phyloP scores from a whole-genome alignment of 2,329 filamentous ascomycete genomes.

The Chaetomium olivaceum region DNA sequence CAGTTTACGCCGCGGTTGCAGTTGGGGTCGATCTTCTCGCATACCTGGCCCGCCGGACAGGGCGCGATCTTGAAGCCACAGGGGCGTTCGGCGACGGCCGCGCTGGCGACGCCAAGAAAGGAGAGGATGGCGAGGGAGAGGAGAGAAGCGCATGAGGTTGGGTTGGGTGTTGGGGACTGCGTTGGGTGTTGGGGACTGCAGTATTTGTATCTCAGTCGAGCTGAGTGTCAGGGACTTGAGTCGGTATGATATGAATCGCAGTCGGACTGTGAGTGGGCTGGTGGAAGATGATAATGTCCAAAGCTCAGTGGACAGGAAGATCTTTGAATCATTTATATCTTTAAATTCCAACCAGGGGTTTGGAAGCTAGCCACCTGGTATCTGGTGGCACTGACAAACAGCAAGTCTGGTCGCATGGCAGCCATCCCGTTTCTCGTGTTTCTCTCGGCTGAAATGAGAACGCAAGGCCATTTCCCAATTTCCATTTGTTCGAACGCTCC shows the following conservation, averaged over 20 bases:
- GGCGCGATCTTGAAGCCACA: conserved; percentile 33
- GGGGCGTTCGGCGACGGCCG: conserved; percentile 16
- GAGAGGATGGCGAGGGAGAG: conserved; percentile 19
- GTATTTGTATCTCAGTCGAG: background rate
- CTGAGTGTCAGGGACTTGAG: background rate
- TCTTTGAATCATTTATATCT: background rate
- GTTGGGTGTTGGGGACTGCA: background rate
- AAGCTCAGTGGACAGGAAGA: background rate
- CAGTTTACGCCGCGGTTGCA: conserved; percentile 31
- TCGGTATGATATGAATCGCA: background rate
- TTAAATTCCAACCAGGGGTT: background rate
- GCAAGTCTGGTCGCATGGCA: conserved; percentile 1
- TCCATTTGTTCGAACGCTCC: background rate
- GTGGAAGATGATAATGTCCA: background rate
- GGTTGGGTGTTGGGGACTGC: background rate
- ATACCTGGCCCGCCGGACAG: conserved; percentile 25
- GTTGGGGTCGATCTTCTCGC: conserved; percentile 24
- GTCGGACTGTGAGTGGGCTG: background rate
- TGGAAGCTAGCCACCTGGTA: background rate
- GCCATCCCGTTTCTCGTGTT: conserved; percentile 20
- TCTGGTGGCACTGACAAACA: background rate
- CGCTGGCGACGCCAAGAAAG: conserved; percentile 14
- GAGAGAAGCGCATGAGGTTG: conserved; percentile 15
- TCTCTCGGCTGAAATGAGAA: conserved; percentile 19
- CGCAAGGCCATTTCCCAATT: background rate